Evolutionary conservation across 768 basidiomycete species (phyloP), one percentile per base, ranked within the genome.

Genomic region (Trametes maxima): DNA sequence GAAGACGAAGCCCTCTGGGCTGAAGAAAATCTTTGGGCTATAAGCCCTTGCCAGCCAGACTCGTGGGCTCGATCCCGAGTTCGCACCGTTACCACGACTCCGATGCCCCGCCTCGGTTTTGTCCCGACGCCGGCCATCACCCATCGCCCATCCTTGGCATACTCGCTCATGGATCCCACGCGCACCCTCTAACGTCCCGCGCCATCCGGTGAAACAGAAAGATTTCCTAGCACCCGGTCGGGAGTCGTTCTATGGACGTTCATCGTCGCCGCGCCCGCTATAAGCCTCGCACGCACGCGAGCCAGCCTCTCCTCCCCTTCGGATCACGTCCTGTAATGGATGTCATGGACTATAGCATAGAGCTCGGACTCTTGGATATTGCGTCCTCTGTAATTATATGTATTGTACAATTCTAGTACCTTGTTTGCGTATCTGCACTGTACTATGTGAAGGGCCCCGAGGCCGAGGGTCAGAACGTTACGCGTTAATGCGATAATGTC

Each of bases 91-190:
- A n/a, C 51, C 47, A 47, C 24, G 3, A 19, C 50, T 10, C 19
- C 50, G 37, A 2, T 24, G 16, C 28, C 25, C 47, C 28, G 47
- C 28, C 14, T 49, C 47, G 25, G 25, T 53, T 19, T 2, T 66
- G 55, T 51, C 70, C 1, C 70, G 4, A 78, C 63, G 5, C 65
- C 68, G 57, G 76, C 75, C 37, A 64, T 67, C 19, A 59, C 77
- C 75, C 37, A 64, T 67, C 19, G 62, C 47, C 54, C 46, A 1
- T 22, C 33, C 40, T 33, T 14, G 7, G 14, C 22, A 24, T 42
- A 11, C 22, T n/a, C 2, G 16, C 14, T 21, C 43, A 3, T 17
- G 28, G 36, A 12, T 17, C 14, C n/a, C 16, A 6, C 25, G 17
- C 43, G 13, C 39, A 22, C 16, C 39, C 0, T 12, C 7, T 5